These are phyloP conservation scores for Inga laurina DNA, from an alignment of 306 rosid genomes.

Conservation along the genomic window DNA sequence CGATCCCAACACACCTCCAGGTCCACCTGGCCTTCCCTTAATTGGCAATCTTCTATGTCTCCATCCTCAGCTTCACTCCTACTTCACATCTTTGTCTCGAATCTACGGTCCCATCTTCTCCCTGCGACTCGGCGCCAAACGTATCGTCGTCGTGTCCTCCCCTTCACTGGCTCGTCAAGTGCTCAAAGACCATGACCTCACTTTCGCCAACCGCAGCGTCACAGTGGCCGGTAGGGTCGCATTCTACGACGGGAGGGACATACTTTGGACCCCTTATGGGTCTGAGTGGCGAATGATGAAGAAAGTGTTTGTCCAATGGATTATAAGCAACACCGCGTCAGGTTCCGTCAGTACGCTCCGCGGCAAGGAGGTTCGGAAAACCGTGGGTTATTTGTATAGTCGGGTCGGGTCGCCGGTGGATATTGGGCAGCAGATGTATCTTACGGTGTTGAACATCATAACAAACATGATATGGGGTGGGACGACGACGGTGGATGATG, in stretches of 20 bases:
- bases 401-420: constrained; percentile 50
- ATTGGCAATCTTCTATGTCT: constrained; percentile 68
- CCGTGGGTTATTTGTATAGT: constrained; percentile 29
- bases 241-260: constrained; percentile 54
- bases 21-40: constrained; percentile 67
- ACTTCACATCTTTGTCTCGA: constrained; percentile 51
- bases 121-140: constrained; percentile 61
- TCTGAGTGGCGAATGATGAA: constrained; percentile 80
- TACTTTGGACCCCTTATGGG: constrained; percentile 68
- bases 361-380: constrained; percentile 48
- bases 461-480: constrained; percentile 79
- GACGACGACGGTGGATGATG: constrained; percentile 43
- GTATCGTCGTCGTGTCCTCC: constrained; percentile 51
- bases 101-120: constrained; percentile 59
- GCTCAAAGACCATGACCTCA: constrained; percentile 58
- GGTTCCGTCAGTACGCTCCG: constrained; percentile 62
- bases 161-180: constrained; percentile 57
- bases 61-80: constrained; percentile 72
- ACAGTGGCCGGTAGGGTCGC: constrained; percentile 40
- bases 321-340: constrained; percentile 53
- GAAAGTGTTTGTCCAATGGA: constrained; percentile 58
- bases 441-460: constrained; percentile 60
- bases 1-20: constrained; percentile 49
- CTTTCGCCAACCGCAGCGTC: constrained; percentile 75
- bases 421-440: constrained; percentile 56